Evolutionary conservation across 2,329 filamentous ascomycete species (phyloP).

Genomic region (Claviceps citrina): DNA sequence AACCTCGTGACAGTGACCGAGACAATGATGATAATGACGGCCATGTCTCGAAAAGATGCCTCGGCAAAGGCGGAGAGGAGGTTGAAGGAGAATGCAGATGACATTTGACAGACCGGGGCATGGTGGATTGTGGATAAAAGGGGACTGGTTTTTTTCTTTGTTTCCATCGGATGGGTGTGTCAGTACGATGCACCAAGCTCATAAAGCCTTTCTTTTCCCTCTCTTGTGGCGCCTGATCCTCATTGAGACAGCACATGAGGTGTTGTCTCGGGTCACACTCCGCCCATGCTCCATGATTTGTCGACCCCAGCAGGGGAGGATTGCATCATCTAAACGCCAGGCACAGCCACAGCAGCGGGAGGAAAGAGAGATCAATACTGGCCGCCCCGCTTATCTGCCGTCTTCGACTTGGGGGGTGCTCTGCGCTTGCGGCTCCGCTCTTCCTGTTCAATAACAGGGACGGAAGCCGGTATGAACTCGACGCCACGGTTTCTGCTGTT

Average conservation of each 20-base stretch:
- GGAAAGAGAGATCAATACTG: slow-evolving; percentile 14
- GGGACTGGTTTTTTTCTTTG: too few relatives aligned
- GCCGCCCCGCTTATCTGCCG: slow-evolving; percentile 16
- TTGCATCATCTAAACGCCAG: slow-evolving; percentile 2
- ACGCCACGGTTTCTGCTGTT: slow-evolving; percentile 25
- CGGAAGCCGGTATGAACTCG: slow-evolving; percentile 24
- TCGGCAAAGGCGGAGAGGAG: not conserved
- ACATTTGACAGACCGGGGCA: too few relatives aligned
- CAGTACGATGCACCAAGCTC: not conserved
- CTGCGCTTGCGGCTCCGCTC: slow-evolving; percentile 25
- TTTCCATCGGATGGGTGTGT: not conserved
- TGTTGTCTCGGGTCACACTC: slow-evolving; percentile 3
- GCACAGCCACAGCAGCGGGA: not conserved
- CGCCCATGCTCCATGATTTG: not conserved
- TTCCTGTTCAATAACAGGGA: slow-evolving; percentile 25
- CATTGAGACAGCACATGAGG: not conserved
- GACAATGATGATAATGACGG: not conserved
- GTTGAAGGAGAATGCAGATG: not conserved
- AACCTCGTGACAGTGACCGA: not conserved
- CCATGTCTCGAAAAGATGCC: not conserved
- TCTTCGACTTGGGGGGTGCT: slow-evolving; percentile 23
- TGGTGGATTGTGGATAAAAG: too few relatives aligned
- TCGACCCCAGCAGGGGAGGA: not conserved
- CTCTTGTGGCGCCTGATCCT: not conserved
- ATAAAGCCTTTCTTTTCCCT: not conserved